These are phyloP conservation scores for Drosera capensis DNA, from an alignment of 148 eudicot genomes.

Conservation along the genomic window DNA sequence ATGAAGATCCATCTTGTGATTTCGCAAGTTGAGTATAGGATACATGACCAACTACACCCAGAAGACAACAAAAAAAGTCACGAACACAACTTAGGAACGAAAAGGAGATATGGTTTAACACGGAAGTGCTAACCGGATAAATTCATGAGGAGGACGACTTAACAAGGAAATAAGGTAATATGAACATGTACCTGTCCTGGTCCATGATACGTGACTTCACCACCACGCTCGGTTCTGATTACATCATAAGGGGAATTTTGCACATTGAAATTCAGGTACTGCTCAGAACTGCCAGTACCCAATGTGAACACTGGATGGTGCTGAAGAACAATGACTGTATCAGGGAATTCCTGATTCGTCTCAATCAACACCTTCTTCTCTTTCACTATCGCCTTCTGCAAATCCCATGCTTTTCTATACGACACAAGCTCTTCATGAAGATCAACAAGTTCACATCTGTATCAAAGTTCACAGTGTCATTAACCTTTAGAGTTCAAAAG, in stretches of 20 bases:
- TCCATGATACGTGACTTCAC: constrained; percentile 99
- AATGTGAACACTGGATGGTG: constrained; percentile 87
- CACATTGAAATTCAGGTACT: constrained; percentile 47
- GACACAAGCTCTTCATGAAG: constrained; percentile 57
- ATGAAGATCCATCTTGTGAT: constrained; percentile 92
- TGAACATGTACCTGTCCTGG: constrained; percentile 70
- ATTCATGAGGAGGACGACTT: not conserved
- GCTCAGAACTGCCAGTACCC: constrained; percentile 78
- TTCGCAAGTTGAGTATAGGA: constrained; percentile 73
- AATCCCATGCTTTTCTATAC: constrained; percentile 63
- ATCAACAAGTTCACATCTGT: constrained; percentile 62
- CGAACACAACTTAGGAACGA: too few species aligned
- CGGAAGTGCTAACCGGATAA: not conserved
- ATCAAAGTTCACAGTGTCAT: not conserved
- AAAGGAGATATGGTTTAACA: not conserved
- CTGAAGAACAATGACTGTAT: constrained; percentile 61
- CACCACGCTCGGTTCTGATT: constrained; percentile 78
- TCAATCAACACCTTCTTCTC: constrained; percentile 45
- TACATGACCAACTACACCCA: constrained; percentile 68
- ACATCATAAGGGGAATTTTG: constrained; percentile 47
- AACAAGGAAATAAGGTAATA: not conserved
- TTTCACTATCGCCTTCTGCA: constrained; percentile 64
- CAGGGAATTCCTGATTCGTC: constrained; percentile 35
- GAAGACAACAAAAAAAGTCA: constrained; percentile 9
- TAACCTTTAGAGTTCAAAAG: too few species aligned